Conservation (phyloP, 2,329 filamentous ascomycete genomes). For the Aspergillus fischeri region DNA sequence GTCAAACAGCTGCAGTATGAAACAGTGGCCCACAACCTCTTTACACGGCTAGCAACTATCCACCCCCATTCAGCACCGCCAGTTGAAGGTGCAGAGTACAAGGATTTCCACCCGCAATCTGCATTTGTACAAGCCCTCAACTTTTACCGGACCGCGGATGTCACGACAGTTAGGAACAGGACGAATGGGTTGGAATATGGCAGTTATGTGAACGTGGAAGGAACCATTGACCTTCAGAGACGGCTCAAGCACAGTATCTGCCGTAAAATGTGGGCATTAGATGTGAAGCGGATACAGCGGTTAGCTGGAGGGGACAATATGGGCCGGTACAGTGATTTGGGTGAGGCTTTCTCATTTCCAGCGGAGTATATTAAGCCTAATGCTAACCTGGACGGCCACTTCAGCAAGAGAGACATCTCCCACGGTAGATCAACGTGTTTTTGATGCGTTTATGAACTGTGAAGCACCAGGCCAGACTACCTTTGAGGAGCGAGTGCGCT, state of each 20-base stretch:
- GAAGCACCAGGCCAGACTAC: conserved; percentile 30
- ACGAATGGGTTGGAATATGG: conserved; percentile 38
- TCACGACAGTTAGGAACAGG: conserved; percentile 33
- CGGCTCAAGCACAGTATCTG: conserved; percentile 38
- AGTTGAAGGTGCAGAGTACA: conserved; percentile 36
- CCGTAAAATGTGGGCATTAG: conserved; percentile 40
- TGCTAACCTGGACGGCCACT: conserved; percentile 1
- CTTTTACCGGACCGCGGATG: conserved; percentile 39
- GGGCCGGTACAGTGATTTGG: conserved; percentile 33
- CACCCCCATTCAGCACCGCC: conserved; percentile 43
- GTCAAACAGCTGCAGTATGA: conserved; percentile 49
- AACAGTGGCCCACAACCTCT: conserved; percentile 45
- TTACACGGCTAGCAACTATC: conserved; percentile 45
- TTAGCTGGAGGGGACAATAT: conserved; percentile 36
- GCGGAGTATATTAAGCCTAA: no score
- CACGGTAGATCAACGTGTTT: conserved; percentile 33
- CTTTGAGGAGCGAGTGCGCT: conserved; percentile 37
- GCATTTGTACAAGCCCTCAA: conserved; percentile 38
- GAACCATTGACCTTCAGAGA: conserved; percentile 38
- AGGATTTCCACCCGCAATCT: conserved; percentile 40
- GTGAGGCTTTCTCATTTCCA: conserved; percentile 22
- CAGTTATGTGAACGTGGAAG: conserved; percentile 43
- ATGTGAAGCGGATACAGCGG: conserved; percentile 39
- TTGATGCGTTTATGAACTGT: conserved; percentile 39
- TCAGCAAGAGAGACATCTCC: conserved; percentile 29